Evolutionary conservation across 73 alveolate species (phyloP), one percentile per base, ranked within the genome.

Genomic region (Uronychia binucleata): DNA sequence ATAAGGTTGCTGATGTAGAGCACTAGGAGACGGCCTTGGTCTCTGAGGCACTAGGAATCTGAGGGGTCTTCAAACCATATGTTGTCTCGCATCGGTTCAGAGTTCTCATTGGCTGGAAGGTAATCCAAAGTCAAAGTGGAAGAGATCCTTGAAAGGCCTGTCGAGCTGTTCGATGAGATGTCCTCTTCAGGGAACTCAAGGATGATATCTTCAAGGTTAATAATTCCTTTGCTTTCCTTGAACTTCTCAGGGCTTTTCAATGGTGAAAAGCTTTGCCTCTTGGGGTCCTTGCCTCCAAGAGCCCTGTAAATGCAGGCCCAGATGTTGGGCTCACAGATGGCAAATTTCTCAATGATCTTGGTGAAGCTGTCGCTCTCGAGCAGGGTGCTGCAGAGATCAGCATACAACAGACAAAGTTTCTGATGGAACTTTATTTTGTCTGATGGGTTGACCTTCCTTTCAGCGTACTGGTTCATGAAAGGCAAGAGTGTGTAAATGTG

Each of bases 251-350:
- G 5, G 67, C 5, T 46, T 46, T 46, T 46, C 67, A 46, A 46
- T 5, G 5, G 5, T 46, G 19, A 46, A 11, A 19, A 11, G 67
- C 19, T 46, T 46, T 46, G 19, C 19, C 5, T 46, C 67, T 46
- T 5, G 67, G 19, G 67, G 19, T 46, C 67, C 67, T 46, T 19
- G 19, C 67, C 19, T 46, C 67, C 77, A 29, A 82, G 27, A n/a
- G 79, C 83, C 74, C 89, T 60, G 29, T 57, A 74, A 57, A 82
- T 82, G 34, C 89, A 82, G 5, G 89, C 89, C 89, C 89, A 82
- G 26, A 82, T 82, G 28, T 82, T 82, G 78, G 82, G 31, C 77
- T 82, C 89, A 28, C 32, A 30, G 13, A 26, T 33, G 0, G 74
- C 89, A 1, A 82, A 19, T 11, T 5, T 46, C 19, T 46, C 67